Base-by-base conservation (phyloP, 139 green algal genomes). In the Haematococcus lacustris region DNA sequence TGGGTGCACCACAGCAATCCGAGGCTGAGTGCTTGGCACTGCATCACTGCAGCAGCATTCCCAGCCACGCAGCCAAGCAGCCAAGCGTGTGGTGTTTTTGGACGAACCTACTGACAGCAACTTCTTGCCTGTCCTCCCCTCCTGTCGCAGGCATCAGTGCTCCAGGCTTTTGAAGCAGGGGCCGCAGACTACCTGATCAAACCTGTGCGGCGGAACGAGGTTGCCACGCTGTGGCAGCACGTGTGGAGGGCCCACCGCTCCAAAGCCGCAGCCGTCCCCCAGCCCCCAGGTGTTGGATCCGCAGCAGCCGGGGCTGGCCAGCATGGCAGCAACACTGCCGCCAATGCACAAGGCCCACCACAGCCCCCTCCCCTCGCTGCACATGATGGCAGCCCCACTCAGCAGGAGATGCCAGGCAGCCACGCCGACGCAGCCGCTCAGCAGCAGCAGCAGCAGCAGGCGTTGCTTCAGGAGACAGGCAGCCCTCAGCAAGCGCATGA, bases 121-220 rank as follows among this genome's bases (percentile, higher is more conserved):
- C n/a, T n/a, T n/a, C n/a, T n/a, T n/a, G n/a, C n/a, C n/a, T n/a
- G n/a, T n/a, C n/a, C n/a, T n/a, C n/a, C n/a, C n/a, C n/a, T n/a
- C n/a, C n/a, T n/a, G n/a, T n/a, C n/a, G 0, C 41, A 61, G 39
- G 77, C 79, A 39, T 76, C 64, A 34, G 77, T 83, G 2, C 40
- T 83, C 32, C 68, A 79, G 40, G 77, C 77, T 0, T 83, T 83
- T 34, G 68, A 83, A 25, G 76, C 73, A 33, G 88, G 89, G 50
- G 89, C 88, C 1, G 71, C 81, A 0, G 88, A 92, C 64, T 93
- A 87, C 73, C 77, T 94, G 17, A 80, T 93, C 50, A 94, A 94
- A 74, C 89, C 89, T 1, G 73, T 94, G 9, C 82, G 87, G 1
- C 78, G 79, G 38, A 94, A 93, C 33, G 88, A 93, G 82, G 70